Percentiles rank a stretch among this genome's conserved stretches.
These are phyloP conservation scores for Ascochyta fabae DNA, from an alignment of 2,329 filamentous ascomycete species.

Conservation along the genomic window DNA sequence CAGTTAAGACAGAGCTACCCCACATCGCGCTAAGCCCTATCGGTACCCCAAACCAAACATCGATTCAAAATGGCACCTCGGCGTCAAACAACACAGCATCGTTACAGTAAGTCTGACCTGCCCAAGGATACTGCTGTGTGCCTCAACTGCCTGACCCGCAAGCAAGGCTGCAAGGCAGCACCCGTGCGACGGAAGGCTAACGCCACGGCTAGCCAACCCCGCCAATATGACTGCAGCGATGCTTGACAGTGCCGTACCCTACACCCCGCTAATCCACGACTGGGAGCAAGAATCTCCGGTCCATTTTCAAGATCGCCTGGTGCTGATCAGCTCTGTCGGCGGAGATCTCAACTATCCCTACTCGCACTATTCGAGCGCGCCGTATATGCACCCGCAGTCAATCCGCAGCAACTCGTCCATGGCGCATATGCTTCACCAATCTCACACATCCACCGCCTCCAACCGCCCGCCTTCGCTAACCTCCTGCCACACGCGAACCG, in stretches of 20 bases:
- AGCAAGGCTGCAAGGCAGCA: constrained; percentile 5
- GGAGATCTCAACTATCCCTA: background rate
- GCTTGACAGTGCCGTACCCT: background rate
- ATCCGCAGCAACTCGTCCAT: background rate
- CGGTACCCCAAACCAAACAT: background rate
- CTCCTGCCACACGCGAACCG: constrained; percentile 29
- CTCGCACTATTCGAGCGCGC: background rate
- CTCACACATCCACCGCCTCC: constrained; percentile 22
- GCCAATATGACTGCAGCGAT: background rate
- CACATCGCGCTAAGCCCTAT: constrained; percentile 13
- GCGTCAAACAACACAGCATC: background rate
- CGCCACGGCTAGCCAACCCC: constrained; percentile 7
- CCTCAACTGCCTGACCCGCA: background rate
- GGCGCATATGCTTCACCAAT: constrained; percentile 24
- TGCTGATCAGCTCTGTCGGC: background rate
- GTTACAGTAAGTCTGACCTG: constrained; percentile 1
- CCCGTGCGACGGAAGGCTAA: constrained; percentile 10
- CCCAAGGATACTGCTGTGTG: background rate
- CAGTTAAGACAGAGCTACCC: background rate
- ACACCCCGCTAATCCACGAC: background rate
- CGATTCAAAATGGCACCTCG: background rate
- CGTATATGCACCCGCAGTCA: background rate
- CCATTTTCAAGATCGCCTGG: background rate
- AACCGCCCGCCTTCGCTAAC: constrained; percentile 32
- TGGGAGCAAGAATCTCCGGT: background rate